Conservation (phyloP, 2,329 filamentous ascomycete genomes). For the Aspergillus awamori region DNA sequence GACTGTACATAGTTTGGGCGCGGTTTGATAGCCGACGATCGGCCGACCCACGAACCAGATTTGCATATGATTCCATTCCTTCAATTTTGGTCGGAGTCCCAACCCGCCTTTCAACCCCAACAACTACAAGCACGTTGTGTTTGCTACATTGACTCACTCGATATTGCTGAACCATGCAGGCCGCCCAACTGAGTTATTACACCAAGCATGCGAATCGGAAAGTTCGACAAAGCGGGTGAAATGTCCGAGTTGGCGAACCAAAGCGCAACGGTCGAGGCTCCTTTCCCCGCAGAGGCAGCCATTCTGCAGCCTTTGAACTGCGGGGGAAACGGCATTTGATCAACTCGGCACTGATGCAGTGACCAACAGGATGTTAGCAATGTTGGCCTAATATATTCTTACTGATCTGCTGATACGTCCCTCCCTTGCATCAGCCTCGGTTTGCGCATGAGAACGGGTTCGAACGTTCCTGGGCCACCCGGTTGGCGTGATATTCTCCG, state of each 20-base stretch:
- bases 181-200: background rate
- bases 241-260: background rate
- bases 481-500: background rate
- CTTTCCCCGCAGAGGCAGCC: slow-evolving; percentile 6
- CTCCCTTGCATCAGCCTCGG: background rate
- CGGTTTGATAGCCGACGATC: background rate
- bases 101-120: background rate
- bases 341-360: background rate
- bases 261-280: slow-evolving; percentile 4
- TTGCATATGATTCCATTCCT: background rate
- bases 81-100: background rate
- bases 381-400: background rate
- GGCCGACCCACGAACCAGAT: slow-evolving; percentile 1
- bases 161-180: background rate
- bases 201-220: background rate
- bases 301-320: background rate
- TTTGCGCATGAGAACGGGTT: background rate
- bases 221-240: background rate
- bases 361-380: background rate
- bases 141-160: background rate
- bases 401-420: background rate
- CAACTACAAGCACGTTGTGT: background rate
- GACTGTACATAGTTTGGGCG: background rate
- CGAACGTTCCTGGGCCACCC: background rate
- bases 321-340: background rate